phyloP scores from a whole-genome alignment of 2,329 filamentous ascomycete species.

The Pseudopyrenochaeta lycopersici region DNA sequence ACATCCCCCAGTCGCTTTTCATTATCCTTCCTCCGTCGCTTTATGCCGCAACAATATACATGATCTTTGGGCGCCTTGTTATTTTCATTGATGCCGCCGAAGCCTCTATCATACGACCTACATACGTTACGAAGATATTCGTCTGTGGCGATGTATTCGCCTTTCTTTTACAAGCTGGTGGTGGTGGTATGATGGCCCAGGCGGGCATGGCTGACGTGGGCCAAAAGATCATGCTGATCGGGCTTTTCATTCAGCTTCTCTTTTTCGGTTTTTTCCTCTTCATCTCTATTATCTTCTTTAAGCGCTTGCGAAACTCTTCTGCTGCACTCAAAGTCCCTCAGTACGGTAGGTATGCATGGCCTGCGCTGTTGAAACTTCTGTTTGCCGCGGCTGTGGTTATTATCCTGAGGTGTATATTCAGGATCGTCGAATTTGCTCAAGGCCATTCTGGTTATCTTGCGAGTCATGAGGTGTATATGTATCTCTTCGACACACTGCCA shows the following conservation, averaged over 20 bases:
- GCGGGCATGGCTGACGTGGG: slow-evolving; percentile 20
- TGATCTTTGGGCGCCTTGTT: slow-evolving; percentile 53
- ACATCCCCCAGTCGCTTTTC: slow-evolving; percentile 50
- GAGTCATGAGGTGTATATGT: slow-evolving; percentile 54
- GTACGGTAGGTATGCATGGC: slow-evolving; percentile 46
- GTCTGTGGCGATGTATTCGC: slow-evolving; percentile 63
- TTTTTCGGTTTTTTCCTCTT: slow-evolving; percentile 35
- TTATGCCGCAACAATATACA: slow-evolving; percentile 57
- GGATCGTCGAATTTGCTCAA: slow-evolving; percentile 58
- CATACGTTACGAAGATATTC: slow-evolving; percentile 63
- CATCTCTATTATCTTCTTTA: slow-evolving; percentile 31
- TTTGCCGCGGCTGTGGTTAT: slow-evolving; percentile 57
- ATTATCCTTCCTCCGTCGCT: slow-evolving; percentile 54
- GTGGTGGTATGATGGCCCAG: slow-evolving; percentile 35
- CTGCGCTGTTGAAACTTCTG: slow-evolving; percentile 52
- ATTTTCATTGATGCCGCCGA: slow-evolving; percentile 49
- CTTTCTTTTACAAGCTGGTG: slow-evolving; percentile 59
- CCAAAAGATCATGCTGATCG: slow-evolving; percentile 32
- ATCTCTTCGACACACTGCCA: slow-evolving; percentile 56
- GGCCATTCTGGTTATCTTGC: slow-evolving; percentile 57
- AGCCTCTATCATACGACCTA: slow-evolving; percentile 53
- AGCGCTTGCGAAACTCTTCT: slow-evolving; percentile 25
- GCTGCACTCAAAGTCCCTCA: slow-evolving; percentile 19
- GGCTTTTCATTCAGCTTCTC: slow-evolving; percentile 33
- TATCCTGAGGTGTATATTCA: slow-evolving; percentile 59